Evolutionary conservation across 148 eudicot genomes (phyloP), one percentile per base, ranked within the genome.

Genomic region (Fagopyrum tataricum): DNA sequence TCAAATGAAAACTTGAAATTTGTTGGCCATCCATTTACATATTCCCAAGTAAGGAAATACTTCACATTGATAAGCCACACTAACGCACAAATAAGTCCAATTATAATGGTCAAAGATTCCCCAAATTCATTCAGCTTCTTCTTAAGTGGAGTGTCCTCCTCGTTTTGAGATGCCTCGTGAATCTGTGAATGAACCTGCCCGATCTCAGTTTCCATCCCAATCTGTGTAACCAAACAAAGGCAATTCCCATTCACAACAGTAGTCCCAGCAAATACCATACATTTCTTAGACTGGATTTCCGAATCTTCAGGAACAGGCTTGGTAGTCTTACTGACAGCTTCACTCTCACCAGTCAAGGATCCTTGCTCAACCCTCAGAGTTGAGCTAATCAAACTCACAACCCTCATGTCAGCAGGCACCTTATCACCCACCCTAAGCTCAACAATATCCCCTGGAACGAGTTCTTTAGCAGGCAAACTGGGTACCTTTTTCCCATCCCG

Each of bases 1-100:
- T 82, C 86, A 68, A 85, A 80, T 9, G 88, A 85, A 39, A 85
- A 85, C 74, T 83, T 85, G 58, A 85, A 85, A 44, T 80, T 85
- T 70, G 20, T 80, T 1, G 86, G 88, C 84, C 85, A 78, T 31
- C 88, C 85, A 69, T 83, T 73, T 44, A 72, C 86, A 70, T 62
- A 76, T 51, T 85, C 88, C 88, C 88, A 85, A 1, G 83, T 37
- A 47, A 85, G 83, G 67, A 80, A 85, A 42, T 85, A 85, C 55
- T 85, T 85, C 48, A 82, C 79, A 76, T 85, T 85, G 40, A 83
- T 83, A n/a, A 83, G 66, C 88, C 86, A 85, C 44, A 85, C 85
- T 21, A 76, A 18, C 7, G 72, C 70, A 70, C 83, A 84, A 8
- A 85, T 80, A 3, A 77, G 40, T 7, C 88, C 88, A 73, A 85